A percentile compares a stretch with the other conserved stretches of the same genome.
Evolutionary conservation across 2,329 filamentous ascomycete genomes (phyloP).

Genomic region (Fusarium nygamai): DNA sequence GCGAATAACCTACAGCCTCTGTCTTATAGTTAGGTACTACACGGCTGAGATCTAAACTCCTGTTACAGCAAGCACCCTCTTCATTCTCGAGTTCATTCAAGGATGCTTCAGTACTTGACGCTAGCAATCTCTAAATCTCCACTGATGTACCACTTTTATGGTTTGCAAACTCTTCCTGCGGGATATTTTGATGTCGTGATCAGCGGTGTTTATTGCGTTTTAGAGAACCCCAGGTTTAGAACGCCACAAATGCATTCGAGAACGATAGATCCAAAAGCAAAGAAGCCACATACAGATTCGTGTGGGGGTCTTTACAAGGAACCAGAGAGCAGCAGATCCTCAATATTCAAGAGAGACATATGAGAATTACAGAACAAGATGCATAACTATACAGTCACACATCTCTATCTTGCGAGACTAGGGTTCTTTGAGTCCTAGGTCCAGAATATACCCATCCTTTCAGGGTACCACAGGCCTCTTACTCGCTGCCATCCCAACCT

Average conservation of each 20-base stretch:
- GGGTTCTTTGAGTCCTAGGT: slow-evolving; percentile 1
- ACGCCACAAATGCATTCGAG: slow-evolving; percentile 27
- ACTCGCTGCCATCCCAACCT: slow-evolving; percentile 16
- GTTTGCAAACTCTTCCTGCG: slow-evolving; percentile 23
- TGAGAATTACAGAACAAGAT: neutral
- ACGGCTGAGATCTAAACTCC: neutral
- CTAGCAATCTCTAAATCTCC: slow-evolving; percentile 14
- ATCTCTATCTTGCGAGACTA: neutral
- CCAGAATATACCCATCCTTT: slow-evolving; percentile 1
- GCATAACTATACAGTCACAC: neutral
- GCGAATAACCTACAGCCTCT: slow-evolving; percentile 1
- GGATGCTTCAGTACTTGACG: slow-evolving; percentile 4
- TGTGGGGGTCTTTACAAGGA: slow-evolving; percentile 10
- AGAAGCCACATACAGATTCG: slow-evolving; percentile 12
- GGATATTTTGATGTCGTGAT: slow-evolving; percentile 41
- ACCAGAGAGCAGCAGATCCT: neutral
- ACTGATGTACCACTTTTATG: slow-evolving; percentile 34
- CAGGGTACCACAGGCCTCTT: slow-evolving; percentile 2
- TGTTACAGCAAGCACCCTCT: neutral
- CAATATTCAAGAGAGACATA: neutral
- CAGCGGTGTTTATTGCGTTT: slow-evolving; percentile 35
- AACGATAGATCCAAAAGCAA: neutral
- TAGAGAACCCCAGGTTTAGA: slow-evolving; percentile 11
- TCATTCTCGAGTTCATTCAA: neutral
- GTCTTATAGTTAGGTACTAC: neutral